phyloP scores from a whole-genome alignment of 2,329 filamentous ascomycete species.

The Curvularia verruculosa region DNA sequence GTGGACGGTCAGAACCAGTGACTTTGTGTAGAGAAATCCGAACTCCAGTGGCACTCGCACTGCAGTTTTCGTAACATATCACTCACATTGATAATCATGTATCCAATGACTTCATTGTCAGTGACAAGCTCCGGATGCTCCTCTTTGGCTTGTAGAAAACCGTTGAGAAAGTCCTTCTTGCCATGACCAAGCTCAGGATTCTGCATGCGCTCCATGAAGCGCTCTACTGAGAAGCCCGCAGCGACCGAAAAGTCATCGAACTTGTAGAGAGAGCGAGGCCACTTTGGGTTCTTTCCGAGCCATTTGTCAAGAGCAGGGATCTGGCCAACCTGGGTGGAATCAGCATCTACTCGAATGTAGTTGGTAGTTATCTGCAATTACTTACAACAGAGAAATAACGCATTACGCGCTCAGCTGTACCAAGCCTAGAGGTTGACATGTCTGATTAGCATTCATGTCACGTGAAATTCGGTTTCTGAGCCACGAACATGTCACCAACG shows the following conservation, averaged over 20 bases:
- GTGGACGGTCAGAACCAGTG: background rate
- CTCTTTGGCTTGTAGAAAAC: slow-evolving; percentile 28
- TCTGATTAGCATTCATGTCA: background rate
- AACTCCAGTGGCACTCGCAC: background rate
- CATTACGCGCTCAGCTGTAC: slow-evolving; percentile 47
- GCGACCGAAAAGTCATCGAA: slow-evolving; percentile 33
- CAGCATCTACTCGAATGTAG: background rate
- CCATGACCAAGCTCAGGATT: slow-evolving; percentile 22
- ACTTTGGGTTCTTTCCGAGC: slow-evolving; percentile 30
- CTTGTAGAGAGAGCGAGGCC: slow-evolving; percentile 26
- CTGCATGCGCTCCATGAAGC: slow-evolving; percentile 30
- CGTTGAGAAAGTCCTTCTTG: slow-evolving; percentile 32
- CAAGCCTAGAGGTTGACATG: slow-evolving; percentile 10
- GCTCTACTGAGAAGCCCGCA: slow-evolving; percentile 26
- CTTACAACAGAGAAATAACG: slow-evolving; percentile 37
- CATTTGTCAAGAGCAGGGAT: slow-evolving; percentile 38
- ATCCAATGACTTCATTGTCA: slow-evolving; percentile 41
- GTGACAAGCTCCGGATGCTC: slow-evolving; percentile 28
- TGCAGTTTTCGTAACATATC: background rate
- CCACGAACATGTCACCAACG: slow-evolving; percentile 39
- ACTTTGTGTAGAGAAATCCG: background rate
- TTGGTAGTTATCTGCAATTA: background rate
- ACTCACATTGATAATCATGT: slow-evolving; percentile 42
- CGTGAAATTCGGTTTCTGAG: background rate
- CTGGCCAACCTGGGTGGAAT: slow-evolving; percentile 31